Conservation (phyloP, 345 rosid species). For the Eucalyptus tenuipes region DNA sequence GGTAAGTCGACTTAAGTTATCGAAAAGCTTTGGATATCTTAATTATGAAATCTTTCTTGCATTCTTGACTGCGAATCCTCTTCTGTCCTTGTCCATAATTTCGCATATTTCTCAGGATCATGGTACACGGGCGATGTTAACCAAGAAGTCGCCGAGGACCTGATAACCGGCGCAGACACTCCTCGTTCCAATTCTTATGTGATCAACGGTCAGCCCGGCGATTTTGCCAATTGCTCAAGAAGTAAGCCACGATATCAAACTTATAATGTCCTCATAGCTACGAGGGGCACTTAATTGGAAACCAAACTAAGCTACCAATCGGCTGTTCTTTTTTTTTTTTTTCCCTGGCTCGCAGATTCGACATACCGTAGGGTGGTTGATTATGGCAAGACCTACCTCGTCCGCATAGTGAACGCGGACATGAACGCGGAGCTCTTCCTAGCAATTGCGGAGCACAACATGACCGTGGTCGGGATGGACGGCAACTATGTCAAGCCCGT, state of each 20-base stretch:
- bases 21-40: neutral
- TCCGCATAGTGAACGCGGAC: slow-evolving; percentile 20
- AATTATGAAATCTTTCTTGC: neutral
- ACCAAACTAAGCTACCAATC: neutral
- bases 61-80: neutral
- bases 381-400: slow-evolving; percentile 14
- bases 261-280: neutral
- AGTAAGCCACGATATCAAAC: neutral
- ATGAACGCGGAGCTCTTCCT: slow-evolving; percentile 16
- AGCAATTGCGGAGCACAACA: slow-evolving; percentile 12
- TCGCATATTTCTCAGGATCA: neutral
- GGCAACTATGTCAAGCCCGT: slow-evolving; percentile 16
- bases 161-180: neutral
- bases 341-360: neutral
- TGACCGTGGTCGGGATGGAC: slow-evolving; percentile 22
- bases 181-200: slow-evolving; percentile 4
- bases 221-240: neutral
- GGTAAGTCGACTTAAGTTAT: neutral
- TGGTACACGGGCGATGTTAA: slow-evolving; percentile 10
- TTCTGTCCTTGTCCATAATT: neutral
- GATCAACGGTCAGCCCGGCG: slow-evolving; percentile 26
- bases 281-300: neutral
- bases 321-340: neutral
- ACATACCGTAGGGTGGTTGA: neutral
- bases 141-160: neutral